phyloP scores from a whole-genome alignment of 2,329 filamentous ascomycete species.

The Monilinia laxa region DNA sequence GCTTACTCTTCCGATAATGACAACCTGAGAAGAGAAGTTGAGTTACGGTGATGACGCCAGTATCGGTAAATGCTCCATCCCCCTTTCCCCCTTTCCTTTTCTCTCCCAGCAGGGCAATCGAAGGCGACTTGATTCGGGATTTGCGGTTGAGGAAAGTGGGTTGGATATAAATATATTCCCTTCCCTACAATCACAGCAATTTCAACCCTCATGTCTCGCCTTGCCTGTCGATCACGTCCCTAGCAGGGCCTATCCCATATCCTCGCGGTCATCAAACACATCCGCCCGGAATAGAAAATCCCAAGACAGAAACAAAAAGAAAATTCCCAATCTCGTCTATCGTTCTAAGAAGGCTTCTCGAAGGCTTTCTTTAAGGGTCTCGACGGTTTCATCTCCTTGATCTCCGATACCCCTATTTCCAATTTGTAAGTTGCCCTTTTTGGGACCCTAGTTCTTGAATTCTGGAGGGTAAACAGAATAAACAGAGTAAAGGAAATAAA shows the following conservation, averaged over 20 bases:
- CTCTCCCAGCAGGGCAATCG: neutral
- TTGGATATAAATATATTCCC: neutral
- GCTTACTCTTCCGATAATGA: neutral
- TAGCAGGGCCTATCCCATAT: neutral
- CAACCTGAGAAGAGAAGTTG: neutral
- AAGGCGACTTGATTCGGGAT: neutral
- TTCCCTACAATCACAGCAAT: neutral
- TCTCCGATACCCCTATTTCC: neutral
- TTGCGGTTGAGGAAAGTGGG: neutral
- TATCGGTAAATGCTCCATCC: neutral
- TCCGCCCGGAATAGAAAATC: neutral
- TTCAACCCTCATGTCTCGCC: neutral
- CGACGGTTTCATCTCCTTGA: neutral
- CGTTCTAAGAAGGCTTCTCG: conserved; percentile 10
- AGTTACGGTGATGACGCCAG: neutral
- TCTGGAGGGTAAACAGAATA: neutral
- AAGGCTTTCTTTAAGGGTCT: neutral
- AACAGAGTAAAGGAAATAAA: neutral
- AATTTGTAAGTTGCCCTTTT: neutral
- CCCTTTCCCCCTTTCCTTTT: neutral
- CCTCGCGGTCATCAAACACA: neutral
- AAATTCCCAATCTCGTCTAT: conserved; percentile 5
- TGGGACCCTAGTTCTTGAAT: neutral
- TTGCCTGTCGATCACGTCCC: neutral
- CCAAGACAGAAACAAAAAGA: neutral